Percentiles rank a stretch among this genome's conserved stretches.
phyloP scores from a whole-genome alignment of 495 filamentous ascomycete species.

The Neurospora pannonica region DNA sequence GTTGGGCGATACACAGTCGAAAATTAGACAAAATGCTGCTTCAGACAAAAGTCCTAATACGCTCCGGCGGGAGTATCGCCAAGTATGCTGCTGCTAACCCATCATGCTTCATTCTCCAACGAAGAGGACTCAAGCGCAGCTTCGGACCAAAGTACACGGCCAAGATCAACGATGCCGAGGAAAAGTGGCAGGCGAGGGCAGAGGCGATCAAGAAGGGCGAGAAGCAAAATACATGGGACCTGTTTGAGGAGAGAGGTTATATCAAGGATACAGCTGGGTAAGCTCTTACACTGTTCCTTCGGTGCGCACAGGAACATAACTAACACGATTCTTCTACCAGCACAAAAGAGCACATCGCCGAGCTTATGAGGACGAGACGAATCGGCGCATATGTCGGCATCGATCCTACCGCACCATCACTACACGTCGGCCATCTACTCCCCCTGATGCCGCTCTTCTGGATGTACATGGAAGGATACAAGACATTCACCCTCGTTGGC shows the following conservation, averaged over 20 bases:
- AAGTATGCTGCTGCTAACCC: background rate
- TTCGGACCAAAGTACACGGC: slow-evolving; percentile 38
- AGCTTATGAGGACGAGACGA: slow-evolving; percentile 57
- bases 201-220: slow-evolving; percentile 50
- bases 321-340: slow-evolving; percentile 4
- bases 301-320: background rate
- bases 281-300: slow-evolving; percentile 8
- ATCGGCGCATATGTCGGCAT: slow-evolving; percentile 81
- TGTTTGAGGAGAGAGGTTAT: slow-evolving; percentile 71
- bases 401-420: slow-evolving; percentile 82
- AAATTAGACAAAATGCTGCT: background rate
- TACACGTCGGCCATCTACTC: slow-evolving; percentile 88
- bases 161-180: slow-evolving; percentile 45
- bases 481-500: slow-evolving; percentile 66
- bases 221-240: slow-evolving; percentile 51
- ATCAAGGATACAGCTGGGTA: slow-evolving; percentile 79
- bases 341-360: slow-evolving; percentile 54
- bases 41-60: background rate
- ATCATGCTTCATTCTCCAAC: background rate
- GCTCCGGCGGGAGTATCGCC: background rate
- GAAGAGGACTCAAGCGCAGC: background rate
- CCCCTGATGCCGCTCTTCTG: slow-evolving; percentile 92
- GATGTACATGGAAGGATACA: slow-evolving; percentile 79
- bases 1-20: background rate
- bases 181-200: slow-evolving; percentile 48